phyloP scores from a whole-genome alignment of 768 basidiomycete species.

The Podaxis mareebaensis region DNA sequence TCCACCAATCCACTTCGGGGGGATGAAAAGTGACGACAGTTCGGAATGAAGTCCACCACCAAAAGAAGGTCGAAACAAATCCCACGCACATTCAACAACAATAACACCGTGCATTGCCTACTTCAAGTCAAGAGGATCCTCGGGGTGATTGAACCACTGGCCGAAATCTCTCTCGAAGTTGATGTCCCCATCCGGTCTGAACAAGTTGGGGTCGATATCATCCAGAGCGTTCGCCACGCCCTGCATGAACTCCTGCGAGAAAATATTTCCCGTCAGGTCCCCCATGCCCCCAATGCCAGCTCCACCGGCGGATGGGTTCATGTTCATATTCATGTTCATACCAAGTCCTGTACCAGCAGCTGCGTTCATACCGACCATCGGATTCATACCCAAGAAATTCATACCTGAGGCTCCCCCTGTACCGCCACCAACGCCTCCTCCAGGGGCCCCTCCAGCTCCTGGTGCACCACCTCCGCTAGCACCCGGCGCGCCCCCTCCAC shows the following conservation, averaged over 20 bases:
- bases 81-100: not conserved
- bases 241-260: conserved; percentile 19
- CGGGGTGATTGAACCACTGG: conserved; percentile 67
- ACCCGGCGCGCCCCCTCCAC: not conserved
- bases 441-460: conserved; percentile 4
- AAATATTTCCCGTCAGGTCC: conserved; percentile 8
- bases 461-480: conserved; percentile 1
- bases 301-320: conserved; percentile 12
- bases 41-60: conserved; percentile 5
- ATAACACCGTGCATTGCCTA: conserved; percentile 21
- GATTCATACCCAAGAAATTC: conserved; percentile 17
- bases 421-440: conserved; percentile 4
- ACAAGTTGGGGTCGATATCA: conserved; percentile 36
- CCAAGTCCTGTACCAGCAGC: conserved; percentile 15
- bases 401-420: conserved; percentile 12
- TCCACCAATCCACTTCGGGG: conserved; percentile 16
- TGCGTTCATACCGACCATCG: conserved; percentile 16
- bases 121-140: conserved; percentile 43
- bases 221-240: conserved; percentile 18
- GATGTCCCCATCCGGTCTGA: conserved; percentile 42
- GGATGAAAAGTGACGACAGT: conserved; percentile 12
- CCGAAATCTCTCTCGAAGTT: conserved; percentile 77
- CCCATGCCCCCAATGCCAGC: conserved; percentile 14
- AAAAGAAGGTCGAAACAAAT: conserved; percentile 5
- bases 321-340: conserved; percentile 10